These are phyloP conservation scores for Elsinoe batatas DNA, from an alignment of 2,329 filamentous ascomycete species.

Conservation along the genomic window DNA sequence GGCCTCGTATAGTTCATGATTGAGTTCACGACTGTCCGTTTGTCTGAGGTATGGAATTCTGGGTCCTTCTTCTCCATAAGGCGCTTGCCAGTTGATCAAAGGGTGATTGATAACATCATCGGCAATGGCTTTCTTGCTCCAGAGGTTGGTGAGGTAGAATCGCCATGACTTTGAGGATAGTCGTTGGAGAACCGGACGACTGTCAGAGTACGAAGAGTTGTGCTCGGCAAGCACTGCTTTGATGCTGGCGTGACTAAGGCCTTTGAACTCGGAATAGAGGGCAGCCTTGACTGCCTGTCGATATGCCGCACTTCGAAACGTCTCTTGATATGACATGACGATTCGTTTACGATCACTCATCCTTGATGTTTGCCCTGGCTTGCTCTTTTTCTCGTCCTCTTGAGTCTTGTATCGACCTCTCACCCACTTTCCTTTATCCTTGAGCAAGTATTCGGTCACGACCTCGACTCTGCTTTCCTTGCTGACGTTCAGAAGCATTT, in stretches of 20 bases:
- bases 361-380: background rate
- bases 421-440: conserved; percentile 59
- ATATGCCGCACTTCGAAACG: conserved; percentile 59
- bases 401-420: conserved; percentile 49
- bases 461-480: conserved; percentile 67
- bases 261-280: conserved; percentile 66
- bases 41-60: conserved; percentile 52
- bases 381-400: conserved; percentile 5
- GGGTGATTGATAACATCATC: conserved; percentile 51
- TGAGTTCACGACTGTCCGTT: conserved; percentile 51
- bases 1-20: conserved; percentile 39
- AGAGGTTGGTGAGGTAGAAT: conserved; percentile 60
- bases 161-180: conserved; percentile 68
- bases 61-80: conserved; percentile 39
- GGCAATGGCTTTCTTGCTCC: conserved; percentile 51
- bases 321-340: conserved; percentile 45
- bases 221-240: conserved; percentile 69
- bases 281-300: conserved; percentile 58
- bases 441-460: conserved; percentile 66
- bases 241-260: conserved; percentile 62
- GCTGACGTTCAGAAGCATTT: conserved; percentile 66
- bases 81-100: conserved; percentile 52
- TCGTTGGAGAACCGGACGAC: conserved; percentile 57
- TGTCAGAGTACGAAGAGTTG: conserved; percentile 68
- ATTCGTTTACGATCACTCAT: conserved; percentile 1